Percentiles rank a stretch among this genome's conserved stretches.
phyloP scores from a whole-genome alignment of 1,284 basidiomycete species.

The Moniliophthora roreri region DNA sequence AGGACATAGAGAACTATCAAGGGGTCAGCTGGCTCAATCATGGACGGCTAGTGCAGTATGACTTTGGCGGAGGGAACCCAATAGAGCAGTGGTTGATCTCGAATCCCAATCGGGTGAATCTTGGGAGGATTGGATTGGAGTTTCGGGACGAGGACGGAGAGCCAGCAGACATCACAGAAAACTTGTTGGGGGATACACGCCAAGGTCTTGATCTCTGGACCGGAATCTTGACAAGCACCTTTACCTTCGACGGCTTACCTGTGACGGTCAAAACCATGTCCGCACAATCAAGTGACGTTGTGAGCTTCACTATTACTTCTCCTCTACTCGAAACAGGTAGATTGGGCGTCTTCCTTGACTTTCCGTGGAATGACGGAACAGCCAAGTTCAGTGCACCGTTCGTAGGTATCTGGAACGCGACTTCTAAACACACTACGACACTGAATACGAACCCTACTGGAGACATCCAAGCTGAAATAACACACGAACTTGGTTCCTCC shows the following conservation, averaged over 20 bases:
- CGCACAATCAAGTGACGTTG: conserved; percentile 37
- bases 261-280: conserved; percentile 43
- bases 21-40: conserved; percentile 53
- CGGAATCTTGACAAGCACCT: conserved; percentile 47
- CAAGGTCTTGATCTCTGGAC: conserved; percentile 59
- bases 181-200: conserved; percentile 31
- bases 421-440: conserved; percentile 46
- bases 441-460: conserved; percentile 23
- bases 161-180: conserved; percentile 36
- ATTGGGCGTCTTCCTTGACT: conserved; percentile 56
- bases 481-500: conserved; percentile 40
- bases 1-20: conserved; percentile 46
- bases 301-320: conserved; percentile 44
- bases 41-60: conserved; percentile 48
- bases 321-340: conserved; percentile 36
- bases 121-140: conserved; percentile 49
- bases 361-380: conserved; percentile 59
- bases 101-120: conserved; percentile 58
- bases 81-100: conserved; percentile 57
- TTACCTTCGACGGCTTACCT: conserved; percentile 33
- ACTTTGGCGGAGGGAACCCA: conserved; percentile 50
- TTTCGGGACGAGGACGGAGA: conserved; percentile 34
- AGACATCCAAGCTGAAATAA: conserved; percentile 35
- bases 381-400: conserved; percentile 58
- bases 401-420: conserved; percentile 50